Percentiles rank a stretch among this genome's conserved stretches.
phyloP scores from a whole-genome alignment of 176 grass and related monocot genomes.

The Triticum turgidum region DNA sequence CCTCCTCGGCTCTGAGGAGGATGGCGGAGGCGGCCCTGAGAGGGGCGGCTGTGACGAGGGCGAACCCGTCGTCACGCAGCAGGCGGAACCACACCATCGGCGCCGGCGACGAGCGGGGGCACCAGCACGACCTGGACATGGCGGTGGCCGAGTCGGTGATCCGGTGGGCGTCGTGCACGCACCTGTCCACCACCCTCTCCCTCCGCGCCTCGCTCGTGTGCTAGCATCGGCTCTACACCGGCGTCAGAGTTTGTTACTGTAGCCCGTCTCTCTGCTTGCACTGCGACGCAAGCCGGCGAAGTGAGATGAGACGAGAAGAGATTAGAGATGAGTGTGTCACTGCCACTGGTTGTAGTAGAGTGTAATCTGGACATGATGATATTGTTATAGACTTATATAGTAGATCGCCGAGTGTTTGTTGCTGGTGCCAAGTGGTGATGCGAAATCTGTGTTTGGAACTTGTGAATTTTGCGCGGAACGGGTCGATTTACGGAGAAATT shows the following conservation, averaged over 20 bases:
- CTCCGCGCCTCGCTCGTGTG: conserved; percentile 83
- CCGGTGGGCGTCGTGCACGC: conserved; percentile 91
- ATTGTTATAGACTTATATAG: background rate
- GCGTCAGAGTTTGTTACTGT: background rate
- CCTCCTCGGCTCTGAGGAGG: background rate
- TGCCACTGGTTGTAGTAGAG: conserved; percentile 24
- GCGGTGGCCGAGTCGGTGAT: conserved; percentile 78
- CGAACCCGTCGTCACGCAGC: conserved; percentile 1
- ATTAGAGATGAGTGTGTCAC: conserved; percentile 8
- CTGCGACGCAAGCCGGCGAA: background rate
- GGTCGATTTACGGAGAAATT: background rate
- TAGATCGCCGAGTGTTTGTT: too few species aligned
- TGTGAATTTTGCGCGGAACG: background rate
- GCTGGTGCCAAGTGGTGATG: too few species aligned
- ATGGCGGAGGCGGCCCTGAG: background rate
- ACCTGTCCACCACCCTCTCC: conserved; percentile 64
- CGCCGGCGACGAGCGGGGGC: conserved; percentile 46
- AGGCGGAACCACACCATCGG: conserved; percentile 85
- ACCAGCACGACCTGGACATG: conserved; percentile 56
- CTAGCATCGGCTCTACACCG: conserved; percentile 18
- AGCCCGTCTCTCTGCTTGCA: background rate
- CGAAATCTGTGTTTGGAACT: fast-evolving
- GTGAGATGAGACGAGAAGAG: background rate
- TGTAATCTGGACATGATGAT: conserved; percentile 34
- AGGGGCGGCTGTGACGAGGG: background rate